These are phyloP conservation scores for Solidago caesia DNA, from an alignment of 129 eudicot species.

Conservation along the genomic window DNA sequence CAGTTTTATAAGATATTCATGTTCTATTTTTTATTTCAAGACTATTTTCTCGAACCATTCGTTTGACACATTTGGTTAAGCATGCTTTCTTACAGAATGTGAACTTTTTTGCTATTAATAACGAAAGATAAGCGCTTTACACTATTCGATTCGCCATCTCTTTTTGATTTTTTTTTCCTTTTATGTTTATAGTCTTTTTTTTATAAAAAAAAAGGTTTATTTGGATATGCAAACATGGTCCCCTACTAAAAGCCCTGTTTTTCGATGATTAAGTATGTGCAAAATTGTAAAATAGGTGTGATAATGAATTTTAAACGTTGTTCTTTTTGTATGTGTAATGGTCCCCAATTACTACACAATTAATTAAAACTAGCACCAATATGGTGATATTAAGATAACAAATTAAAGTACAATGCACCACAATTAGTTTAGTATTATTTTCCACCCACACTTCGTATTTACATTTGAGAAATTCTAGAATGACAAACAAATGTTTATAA, in stretches of 20 bases:
- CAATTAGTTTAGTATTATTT: background rate
- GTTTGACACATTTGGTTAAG: conserved; percentile 14
- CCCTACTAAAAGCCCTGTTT: conserved; percentile 31
- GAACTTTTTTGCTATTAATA: conserved; percentile 13
- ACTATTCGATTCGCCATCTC: conserved; percentile 21
- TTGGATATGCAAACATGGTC: conserved; percentile 34
- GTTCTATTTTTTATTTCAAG: conserved; percentile 23
- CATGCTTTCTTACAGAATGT: conserved; percentile 30
- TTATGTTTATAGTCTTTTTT: background rate
- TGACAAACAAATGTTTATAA: too few relatives aligned
- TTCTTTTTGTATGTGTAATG: conserved; percentile 21
- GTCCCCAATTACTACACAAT: conserved; percentile 31
- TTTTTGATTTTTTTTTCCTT: conserved; percentile 6
- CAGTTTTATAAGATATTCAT: background rate
- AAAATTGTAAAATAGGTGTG: conserved; percentile 17
- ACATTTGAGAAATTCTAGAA: too few relatives aligned
- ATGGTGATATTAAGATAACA: conserved; percentile 16
- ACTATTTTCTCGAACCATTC: conserved; percentile 12
- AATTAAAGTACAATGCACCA: conserved; percentile 11
- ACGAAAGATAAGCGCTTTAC: conserved; percentile 21
- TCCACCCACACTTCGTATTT: background rate
- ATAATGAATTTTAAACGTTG: background rate
- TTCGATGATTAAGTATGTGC: conserved; percentile 30
- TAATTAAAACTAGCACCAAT: conserved; percentile 14
- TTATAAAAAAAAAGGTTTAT: conserved; percentile 4